Conservation (phyloP, 352 stramenopile species). For the Phytopythium sindhum region DNA sequence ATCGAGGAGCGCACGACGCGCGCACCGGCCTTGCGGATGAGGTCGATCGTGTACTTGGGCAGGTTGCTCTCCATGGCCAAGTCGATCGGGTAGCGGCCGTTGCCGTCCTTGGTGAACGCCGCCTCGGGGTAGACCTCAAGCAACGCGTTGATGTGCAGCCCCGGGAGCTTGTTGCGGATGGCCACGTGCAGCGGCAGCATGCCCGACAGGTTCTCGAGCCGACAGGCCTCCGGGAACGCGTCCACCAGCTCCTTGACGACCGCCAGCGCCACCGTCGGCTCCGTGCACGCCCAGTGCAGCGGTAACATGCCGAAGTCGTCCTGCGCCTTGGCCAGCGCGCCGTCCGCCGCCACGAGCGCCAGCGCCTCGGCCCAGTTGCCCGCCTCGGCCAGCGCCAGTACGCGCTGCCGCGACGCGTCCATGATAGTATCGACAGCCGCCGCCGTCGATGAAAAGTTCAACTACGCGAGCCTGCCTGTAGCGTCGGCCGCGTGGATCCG, state of each 20-base stretch:
- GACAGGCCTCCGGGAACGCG: constrained; percentile 51
- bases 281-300: constrained; percentile 81
- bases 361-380: constrained; percentile 62
- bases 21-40: constrained; percentile 60
- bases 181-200: constrained; percentile 82
- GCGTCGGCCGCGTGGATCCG: too few relatives aligned
- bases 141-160: constrained; percentile 54
- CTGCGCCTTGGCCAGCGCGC: constrained; percentile 50
- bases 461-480: too few relatives aligned
- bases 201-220: constrained; percentile 68
- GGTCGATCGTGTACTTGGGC: constrained; percentile 64
- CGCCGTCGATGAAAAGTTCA: neutral
- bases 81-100: constrained; percentile 55
- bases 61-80: constrained; percentile 55
- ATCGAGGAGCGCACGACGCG: constrained; percentile 27
- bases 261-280: constrained; percentile 44
- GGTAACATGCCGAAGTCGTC: constrained; percentile 85
- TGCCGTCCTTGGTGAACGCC: constrained; percentile 52
- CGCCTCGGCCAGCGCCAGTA: constrained; percentile 58
- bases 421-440: constrained; percentile 13
- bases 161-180: constrained; percentile 64
- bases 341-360: constrained; percentile 31
- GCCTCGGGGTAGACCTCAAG: constrained; percentile 38
- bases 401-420: constrained; percentile 36
- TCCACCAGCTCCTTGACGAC: constrained; percentile 39